Base-by-base conservation (phyloP, 2,329 filamentous ascomycete species). In the Fusarium torulosum region DNA sequence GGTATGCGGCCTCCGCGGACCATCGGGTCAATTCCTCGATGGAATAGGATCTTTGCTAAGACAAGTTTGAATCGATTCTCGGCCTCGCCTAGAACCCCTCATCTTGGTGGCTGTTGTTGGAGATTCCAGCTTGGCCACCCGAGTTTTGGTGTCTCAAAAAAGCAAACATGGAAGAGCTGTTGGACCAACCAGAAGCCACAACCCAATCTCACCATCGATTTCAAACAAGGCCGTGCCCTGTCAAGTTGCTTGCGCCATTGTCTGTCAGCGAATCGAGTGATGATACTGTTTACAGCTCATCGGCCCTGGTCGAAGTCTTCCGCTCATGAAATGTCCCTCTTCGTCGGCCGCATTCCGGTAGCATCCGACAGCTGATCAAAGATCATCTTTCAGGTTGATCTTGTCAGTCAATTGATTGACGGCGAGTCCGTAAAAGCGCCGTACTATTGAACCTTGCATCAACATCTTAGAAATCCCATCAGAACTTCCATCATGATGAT, bases 181-280 rank as follows among this genome's bases (percentile, higher is more conserved):
- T 45, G 52, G 49, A 57, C 67, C 67, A 72, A 72, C 53, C 65
- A 66, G 46, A 51, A n/a, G 43, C 13, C 58, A 50, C 56, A 37
- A 52, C 42, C 38, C 54, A 50, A 71, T 63, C 53, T 59, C 43
- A 42, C 44, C 59, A 54, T 52, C 46, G 33, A 63, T 46, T 40
- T 21, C 37, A 50, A 45, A 55, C 71, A 67, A 64, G 69, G 64
- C 50, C 46, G 51, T 65, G 51, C 71, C 71, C 69, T 72, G 71
- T 67, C 59, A 38, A 52, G 14, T 58, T 33, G 31, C 38, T 35
- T 57, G 64, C 64, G 45, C 66, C 64, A 57, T 57, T 58, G 45
- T 50, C 59, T 53, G 57, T 25, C 63, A 59, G 49, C 50, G 47
- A 60, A 53, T 59, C 56, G 49, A 56, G 50, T 53, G 46, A 50